Base-by-base conservation (phyloP, 1,284 basidiomycete species). In the Tremellales sp. region DNA sequence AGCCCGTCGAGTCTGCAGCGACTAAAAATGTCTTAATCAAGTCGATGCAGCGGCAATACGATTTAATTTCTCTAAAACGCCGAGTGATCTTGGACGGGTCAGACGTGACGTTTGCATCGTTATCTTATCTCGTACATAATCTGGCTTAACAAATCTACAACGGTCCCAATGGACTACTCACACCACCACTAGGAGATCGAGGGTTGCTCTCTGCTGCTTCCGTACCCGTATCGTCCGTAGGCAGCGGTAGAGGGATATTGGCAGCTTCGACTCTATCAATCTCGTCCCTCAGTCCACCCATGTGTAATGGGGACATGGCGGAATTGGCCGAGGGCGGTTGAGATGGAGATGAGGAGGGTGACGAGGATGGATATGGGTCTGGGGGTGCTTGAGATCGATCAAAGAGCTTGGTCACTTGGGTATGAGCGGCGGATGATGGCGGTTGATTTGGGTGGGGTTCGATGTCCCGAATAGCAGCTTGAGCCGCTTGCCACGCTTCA, bases 401-500 rank as follows among this genome's bases (percentile, higher is more conserved):
- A 29, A 45, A 47, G 15, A 55, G 36, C 2, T 54, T 49, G 17
- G 54, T 39, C 3, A 57, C 50, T 26, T 45, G 45, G 10, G 46
- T 42, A 17, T 57, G 54, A 27, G 42, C 47, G 17, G 56, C 57
- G 8, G 43, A 17, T 19, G 42, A 42, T 11, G 61, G 61, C 4
- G 57, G 52, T 43, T 78, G 80, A 68, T 92, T 94, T 31, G 87
- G 89, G 71, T 94, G 90, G 56, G 85, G 83, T 43, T 89, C 85
- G 68, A 98, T 91, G 68, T 84, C 85, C 42, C 84, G 82, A 57
- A 96, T 88, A 64, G 93, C 91, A 56, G 81, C 81, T 78, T 91
- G 91, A 10, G 91, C 94, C 62, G 90, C 89, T 75, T 96, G 86
- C 94, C 94, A 98, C 48, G 87, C 88, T 65, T 94, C 88, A 49